These are phyloP conservation scores for Dianthus caryophyllus DNA, from an alignment of 148 eudicot species.

Conservation along the genomic window DNA sequence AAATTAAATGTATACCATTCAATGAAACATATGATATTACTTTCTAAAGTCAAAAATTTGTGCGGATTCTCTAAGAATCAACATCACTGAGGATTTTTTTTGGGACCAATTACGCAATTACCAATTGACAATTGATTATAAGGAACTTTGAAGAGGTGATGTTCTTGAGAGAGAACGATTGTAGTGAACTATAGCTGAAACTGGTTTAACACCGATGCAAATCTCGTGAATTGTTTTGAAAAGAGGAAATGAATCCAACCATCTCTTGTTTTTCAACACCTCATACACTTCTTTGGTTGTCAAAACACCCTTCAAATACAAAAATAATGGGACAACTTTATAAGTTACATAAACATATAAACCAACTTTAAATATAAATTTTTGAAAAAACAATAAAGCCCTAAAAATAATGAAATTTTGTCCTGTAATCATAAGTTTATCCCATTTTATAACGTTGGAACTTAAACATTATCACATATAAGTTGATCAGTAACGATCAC, in stretches of 20 bases:
- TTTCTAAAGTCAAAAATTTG: too few species aligned
- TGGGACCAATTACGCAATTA: too few species aligned
- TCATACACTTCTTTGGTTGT: constrained; percentile 88
- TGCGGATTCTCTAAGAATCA: too few species aligned
- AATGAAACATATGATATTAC: too few species aligned
- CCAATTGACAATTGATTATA: too few species aligned
- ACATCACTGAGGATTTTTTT: too few species aligned
- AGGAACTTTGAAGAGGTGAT: constrained; percentile 19
- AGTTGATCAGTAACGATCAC: too few species aligned
- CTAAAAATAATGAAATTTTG: constrained; percentile 45
- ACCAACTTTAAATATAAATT: constrained; percentile 66
- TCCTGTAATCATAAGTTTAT: too few species aligned
- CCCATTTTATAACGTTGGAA: too few species aligned
- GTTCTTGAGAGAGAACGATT: constrained; percentile 27
- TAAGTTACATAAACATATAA: constrained; percentile 3
- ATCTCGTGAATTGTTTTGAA: constrained; percentile 90
- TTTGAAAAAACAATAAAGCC: constrained; percentile 87
- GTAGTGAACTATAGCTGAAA: constrained; percentile 64
- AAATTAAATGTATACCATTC: too few species aligned
- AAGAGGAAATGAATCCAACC: constrained; percentile 85
- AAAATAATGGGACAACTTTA: background rate
- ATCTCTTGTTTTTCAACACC: constrained; percentile 58
- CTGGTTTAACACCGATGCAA: constrained; percentile 70
- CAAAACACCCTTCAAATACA: constrained; percentile 69
- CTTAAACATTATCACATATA: too few species aligned